These are phyloP conservation scores for Friedmanniomyces simplex DNA, from an alignment of 495 filamentous ascomycete species.

Conservation along the genomic window DNA sequence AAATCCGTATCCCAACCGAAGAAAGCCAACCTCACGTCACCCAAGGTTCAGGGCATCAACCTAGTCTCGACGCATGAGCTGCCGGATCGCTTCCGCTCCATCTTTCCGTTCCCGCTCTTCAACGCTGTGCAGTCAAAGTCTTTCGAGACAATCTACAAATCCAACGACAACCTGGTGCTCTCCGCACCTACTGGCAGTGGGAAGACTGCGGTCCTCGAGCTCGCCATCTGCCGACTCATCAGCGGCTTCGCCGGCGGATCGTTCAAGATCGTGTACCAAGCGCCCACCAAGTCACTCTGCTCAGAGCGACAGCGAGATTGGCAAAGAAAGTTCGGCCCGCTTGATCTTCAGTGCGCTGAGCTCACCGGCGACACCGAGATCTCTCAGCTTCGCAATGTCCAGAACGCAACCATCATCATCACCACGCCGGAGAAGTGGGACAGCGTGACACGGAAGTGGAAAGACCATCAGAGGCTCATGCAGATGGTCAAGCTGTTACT, in stretches of 20 bases:
- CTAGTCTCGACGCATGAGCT: slow-evolving; percentile 63
- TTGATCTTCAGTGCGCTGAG: slow-evolving; percentile 71
- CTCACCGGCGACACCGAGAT: slow-evolving; percentile 86
- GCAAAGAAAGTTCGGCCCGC: slow-evolving; percentile 67
- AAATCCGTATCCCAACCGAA: not conserved
- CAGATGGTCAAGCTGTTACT: slow-evolving; percentile 82
- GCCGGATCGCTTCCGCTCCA: slow-evolving; percentile 62
- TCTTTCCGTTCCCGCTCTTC: slow-evolving; percentile 76
- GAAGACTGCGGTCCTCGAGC: slow-evolving; percentile 83
- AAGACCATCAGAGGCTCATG: slow-evolving; percentile 75
- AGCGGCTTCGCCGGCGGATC: slow-evolving; percentile 50
- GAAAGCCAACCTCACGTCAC: slow-evolving; percentile 10
- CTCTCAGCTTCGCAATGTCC: slow-evolving; percentile 59
- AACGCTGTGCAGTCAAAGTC: slow-evolving; percentile 90
- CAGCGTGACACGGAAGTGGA: slow-evolving; percentile 92
- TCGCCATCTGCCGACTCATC: slow-evolving; percentile 78
- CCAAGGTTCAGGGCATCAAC: slow-evolving; percentile 54
- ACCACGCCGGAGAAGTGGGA: slow-evolving; percentile 99
- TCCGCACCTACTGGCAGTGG: slow-evolving; percentile 89
- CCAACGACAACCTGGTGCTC: slow-evolving; percentile 75
- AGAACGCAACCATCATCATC: slow-evolving; percentile 80
- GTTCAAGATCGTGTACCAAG: slow-evolving; percentile 92
- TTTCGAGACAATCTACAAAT: slow-evolving; percentile 60
- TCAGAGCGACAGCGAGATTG: slow-evolving; percentile 75
- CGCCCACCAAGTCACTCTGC: slow-evolving; percentile 88